Conservation (phyloP, 805 yeast species). For the Ogataea methylovora region DNA sequence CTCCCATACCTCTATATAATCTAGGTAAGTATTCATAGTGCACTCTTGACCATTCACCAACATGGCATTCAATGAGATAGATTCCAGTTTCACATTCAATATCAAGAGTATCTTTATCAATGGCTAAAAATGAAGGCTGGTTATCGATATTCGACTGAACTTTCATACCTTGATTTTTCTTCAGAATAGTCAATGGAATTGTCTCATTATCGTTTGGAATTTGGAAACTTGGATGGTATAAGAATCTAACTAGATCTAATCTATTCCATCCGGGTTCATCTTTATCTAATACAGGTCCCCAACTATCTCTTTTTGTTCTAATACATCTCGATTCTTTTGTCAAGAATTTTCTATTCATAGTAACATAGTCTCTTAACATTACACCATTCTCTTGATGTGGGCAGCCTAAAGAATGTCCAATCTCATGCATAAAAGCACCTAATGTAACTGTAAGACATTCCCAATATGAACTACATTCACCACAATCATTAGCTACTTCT, state of each 20-base stretch:
- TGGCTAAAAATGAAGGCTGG: slow-evolving; percentile 39
- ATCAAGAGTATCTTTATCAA: slow-evolving; percentile 35
- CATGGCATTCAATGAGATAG: slow-evolving; percentile 63
- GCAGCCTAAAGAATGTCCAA: slow-evolving; percentile 85
- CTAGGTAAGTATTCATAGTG: slow-evolving; percentile 56
- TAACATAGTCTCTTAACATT: slow-evolving; percentile 81
- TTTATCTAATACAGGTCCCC: slow-evolving; percentile 41
- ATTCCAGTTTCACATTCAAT: slow-evolving; percentile 59
- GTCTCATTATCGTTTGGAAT: slow-evolving; percentile 55
- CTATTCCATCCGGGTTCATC: slow-evolving; percentile 87
- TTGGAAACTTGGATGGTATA: slow-evolving; percentile 74
- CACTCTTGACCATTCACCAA: slow-evolving; percentile 51
- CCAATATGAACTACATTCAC: slow-evolving; percentile 83
- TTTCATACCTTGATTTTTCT: slow-evolving; percentile 23
- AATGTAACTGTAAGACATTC: slow-evolving; percentile 79
- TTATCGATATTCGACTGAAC: slow-evolving; percentile 22
- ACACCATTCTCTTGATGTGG: slow-evolving; percentile 90
- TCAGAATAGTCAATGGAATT: slow-evolving; percentile 27
- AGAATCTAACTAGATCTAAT: slow-evolving; percentile 67
- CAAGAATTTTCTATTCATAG: slow-evolving; percentile 74
- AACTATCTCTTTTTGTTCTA: slow-evolving; percentile 43
- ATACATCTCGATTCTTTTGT: slow-evolving; percentile 56
- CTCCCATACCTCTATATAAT: slow-evolving; percentile 52
- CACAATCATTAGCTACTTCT: slow-evolving; percentile 87
- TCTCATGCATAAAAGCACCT: slow-evolving; percentile 95